These are phyloP conservation scores for Talaromyces proteolyticus DNA, from an alignment of 495 filamentous ascomycete species.

Conservation along the genomic window DNA sequence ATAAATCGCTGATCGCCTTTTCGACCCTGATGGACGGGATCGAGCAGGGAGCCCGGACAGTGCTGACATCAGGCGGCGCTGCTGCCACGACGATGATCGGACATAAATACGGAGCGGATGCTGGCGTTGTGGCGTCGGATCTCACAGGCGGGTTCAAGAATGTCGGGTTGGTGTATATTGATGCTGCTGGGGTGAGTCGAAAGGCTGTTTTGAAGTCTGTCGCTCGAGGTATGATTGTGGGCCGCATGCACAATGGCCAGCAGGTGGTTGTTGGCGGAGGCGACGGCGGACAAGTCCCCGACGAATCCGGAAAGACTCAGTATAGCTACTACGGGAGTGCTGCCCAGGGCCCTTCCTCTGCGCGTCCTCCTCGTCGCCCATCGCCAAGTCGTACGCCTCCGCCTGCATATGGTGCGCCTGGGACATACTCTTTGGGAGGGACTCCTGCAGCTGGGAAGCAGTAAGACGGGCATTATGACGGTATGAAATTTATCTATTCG, in stretches of 20 bases:
- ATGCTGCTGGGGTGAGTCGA: slow-evolving; percentile 85
- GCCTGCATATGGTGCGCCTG: slow-evolving; percentile 35
- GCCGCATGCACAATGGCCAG: slow-evolving; percentile 76
- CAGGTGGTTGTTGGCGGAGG: slow-evolving; percentile 79
- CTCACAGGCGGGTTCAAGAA: slow-evolving; percentile 87
- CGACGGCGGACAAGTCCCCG: slow-evolving; percentile 56
- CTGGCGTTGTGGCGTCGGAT: slow-evolving; percentile 63
- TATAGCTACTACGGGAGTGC: slow-evolving; percentile 3
- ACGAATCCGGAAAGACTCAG: slow-evolving; percentile 12
- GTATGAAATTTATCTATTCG: too few species aligned
- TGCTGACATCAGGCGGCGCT: slow-evolving; percentile 64
- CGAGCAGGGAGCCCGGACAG: slow-evolving; percentile 70
- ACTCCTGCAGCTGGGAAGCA: too few species aligned
- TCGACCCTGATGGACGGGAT: slow-evolving; percentile 92
- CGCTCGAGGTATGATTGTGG: slow-evolving; percentile 98
- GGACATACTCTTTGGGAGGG: slow-evolving; percentile 27
- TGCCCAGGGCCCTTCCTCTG: background rate
- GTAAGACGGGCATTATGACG: too few species aligned
- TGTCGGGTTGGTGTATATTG: slow-evolving; percentile 96
- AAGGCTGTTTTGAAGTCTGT: slow-evolving; percentile 86
- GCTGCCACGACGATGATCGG: slow-evolving; percentile 76
- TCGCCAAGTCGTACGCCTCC: slow-evolving; percentile 32
- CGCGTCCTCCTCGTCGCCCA: slow-evolving; percentile 12
- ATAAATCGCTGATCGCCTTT: slow-evolving; percentile 95
- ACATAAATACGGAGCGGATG: slow-evolving; percentile 81